These are phyloP conservation scores for Zygosaccharomyces bisporus DNA, from an alignment of 805 yeast species.

Conservation along the genomic window DNA sequence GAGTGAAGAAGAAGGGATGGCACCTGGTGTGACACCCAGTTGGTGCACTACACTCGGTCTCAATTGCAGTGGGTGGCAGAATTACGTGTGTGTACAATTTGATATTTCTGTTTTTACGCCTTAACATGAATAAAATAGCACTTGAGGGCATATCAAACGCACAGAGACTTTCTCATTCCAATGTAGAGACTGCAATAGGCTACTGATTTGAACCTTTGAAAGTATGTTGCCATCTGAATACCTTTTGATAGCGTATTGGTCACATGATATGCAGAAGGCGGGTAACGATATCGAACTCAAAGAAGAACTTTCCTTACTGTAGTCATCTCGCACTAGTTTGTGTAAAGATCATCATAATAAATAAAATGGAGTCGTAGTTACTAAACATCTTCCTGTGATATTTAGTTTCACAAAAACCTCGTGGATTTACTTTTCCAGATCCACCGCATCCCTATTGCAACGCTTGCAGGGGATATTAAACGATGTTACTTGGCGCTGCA, in stretches of 20 bases:
- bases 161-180: neutral
- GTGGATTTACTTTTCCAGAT: neutral
- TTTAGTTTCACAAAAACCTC: too few relatives aligned
- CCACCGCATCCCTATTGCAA: neutral
- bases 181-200: too few relatives aligned
- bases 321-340: conserved; percentile 7
- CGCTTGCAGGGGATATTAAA: neutral
- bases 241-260: neutral
- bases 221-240: neutral
- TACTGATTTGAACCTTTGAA: too few relatives aligned
- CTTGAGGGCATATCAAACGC: too few relatives aligned
- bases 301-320: neutral
- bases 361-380: neutral
- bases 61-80: too few relatives aligned
- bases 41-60: too few relatives aligned
- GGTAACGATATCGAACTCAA: neutral
- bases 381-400: too few relatives aligned
- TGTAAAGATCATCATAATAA: neutral
- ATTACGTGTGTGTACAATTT: too few relatives aligned
- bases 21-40: too few relatives aligned
- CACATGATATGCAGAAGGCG: neutral
- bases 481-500: conserved; percentile 14
- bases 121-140: too few relatives aligned
- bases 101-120: too few relatives aligned
- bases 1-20: too few relatives aligned